phyloP scores from a whole-genome alignment of 345 rosid species.

The Melaleuca quinquenervia region DNA sequence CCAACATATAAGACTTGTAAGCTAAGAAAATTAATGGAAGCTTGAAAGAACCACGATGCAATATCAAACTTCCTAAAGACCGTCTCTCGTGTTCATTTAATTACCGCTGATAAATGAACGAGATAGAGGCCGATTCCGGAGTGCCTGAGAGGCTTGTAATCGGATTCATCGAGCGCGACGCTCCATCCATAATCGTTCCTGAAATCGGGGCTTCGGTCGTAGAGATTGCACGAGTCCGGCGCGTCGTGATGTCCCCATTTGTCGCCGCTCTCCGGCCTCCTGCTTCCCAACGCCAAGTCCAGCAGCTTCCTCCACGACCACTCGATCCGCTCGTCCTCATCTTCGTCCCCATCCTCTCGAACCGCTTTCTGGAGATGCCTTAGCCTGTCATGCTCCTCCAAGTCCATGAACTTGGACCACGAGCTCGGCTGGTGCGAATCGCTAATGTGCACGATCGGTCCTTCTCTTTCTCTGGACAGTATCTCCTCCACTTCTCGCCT shows the following conservation, averaged over 20 bases:
- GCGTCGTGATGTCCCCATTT: neutral
- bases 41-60: neutral
- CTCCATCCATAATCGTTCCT: constrained; percentile 72
- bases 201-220: constrained; percentile 35
- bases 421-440: constrained; percentile 28
- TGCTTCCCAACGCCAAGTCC: constrained; percentile 11
- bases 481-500: constrained; percentile 26
- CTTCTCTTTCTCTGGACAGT: constrained; percentile 24
- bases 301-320: constrained; percentile 61
- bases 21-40: neutral
- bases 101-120: constrained; percentile 78
- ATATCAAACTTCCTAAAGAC: neutral
- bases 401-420: constrained; percentile 50
- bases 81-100: neutral
- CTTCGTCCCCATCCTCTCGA: constrained; percentile 1
- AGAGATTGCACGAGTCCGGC: constrained; percentile 49
- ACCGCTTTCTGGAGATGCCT: constrained; percentile 42
- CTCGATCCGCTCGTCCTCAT: constrained; percentile 10
- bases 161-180: constrained; percentile 44
- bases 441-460: constrained; percentile 49
- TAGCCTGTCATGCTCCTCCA: constrained; percentile 33
- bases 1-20: neutral
- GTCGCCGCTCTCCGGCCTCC: neutral
- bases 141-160: constrained; percentile 45
- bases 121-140: constrained; percentile 63